Percentiles rank a stretch among this genome's conserved stretches.
phyloP scores from a whole-genome alignment of 257 asterid genomes.

The Solanum paucissectum region DNA sequence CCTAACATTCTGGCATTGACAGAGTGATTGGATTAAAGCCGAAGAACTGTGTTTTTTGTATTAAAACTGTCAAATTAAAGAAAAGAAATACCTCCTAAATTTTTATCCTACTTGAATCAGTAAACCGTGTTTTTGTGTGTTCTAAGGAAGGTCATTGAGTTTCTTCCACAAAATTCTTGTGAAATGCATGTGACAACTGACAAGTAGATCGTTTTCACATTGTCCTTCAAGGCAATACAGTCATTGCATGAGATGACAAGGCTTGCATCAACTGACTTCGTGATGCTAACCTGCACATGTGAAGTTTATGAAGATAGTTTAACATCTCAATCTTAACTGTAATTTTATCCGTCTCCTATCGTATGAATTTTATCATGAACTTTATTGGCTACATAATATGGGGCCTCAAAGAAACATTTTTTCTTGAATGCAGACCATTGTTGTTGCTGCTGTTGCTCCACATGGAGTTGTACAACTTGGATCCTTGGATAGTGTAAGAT shows the following conservation, averaged over 20 bases:
- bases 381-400: neutral
- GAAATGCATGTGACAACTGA: neutral
- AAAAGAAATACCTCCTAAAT: neutral
- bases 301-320: neutral
- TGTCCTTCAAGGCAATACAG: neutral
- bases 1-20: neutral
- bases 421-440: conserved; percentile 66
- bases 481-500: conserved; percentile 59
- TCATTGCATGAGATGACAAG: neutral
- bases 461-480: conserved; percentile 86
- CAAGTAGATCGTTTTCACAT: neutral
- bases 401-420: neutral
- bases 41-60: neutral
- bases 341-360: neutral
- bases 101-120: neutral
- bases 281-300: neutral
- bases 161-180: neutral
- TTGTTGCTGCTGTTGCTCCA: conserved; percentile 70
- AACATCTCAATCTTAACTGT: neutral
- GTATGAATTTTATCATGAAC: neutral
- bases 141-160: neutral
- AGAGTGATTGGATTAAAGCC: neutral
- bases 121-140: neutral
- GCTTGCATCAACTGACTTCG: neutral
- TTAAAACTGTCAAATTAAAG: neutral